Evolutionary conservation across 1,284 basidiomycete genomes (phyloP).

Genomic region (Rhodotorula sp.): DNA sequence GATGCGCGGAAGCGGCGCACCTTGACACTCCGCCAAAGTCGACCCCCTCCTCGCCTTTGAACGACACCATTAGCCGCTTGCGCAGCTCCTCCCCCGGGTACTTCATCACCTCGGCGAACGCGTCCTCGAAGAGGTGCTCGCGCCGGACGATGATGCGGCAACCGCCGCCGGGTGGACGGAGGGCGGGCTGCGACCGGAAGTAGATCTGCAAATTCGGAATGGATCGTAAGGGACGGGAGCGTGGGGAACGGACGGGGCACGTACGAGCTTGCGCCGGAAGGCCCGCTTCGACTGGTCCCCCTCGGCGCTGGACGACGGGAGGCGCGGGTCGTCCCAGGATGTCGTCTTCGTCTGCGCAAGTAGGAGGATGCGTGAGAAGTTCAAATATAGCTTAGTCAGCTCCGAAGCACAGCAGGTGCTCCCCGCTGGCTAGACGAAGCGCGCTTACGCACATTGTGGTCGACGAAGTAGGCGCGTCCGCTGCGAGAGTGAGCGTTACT

Average conservation of each 20-base stretch:
- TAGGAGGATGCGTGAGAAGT: not conserved
- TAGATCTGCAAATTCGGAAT: constrained; percentile 62
- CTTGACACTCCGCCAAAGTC: constrained; percentile 86
- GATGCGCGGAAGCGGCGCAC: not conserved
- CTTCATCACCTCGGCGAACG: constrained; percentile 86
- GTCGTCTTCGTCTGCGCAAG: constrained; percentile 62
- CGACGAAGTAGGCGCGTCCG: constrained; percentile 88
- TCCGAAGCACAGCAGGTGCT: no score
- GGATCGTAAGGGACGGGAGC: not conserved
- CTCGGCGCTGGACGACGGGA: constrained; percentile 82
- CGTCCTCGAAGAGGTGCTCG: constrained; percentile 89
- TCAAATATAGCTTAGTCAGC: no score
- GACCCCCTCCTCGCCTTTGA: constrained; percentile 95
- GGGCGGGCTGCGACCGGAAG: constrained; percentile 95
- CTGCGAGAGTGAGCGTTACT: constrained; percentile 54
- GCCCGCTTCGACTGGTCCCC: constrained; percentile 99
- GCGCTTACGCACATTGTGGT: constrained; percentile 63
- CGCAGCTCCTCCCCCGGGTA: constrained; percentile 91
- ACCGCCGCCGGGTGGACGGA: constrained; percentile 74
- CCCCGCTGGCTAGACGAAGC: not conserved
- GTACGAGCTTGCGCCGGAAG: constrained; percentile 84
- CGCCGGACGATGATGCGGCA: constrained; percentile 94
- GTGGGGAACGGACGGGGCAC: not conserved
- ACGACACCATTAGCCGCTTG: constrained; percentile 96
- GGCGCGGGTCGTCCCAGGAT: constrained; percentile 88